Evolutionary conservation across 305 asterid genomes (phyloP).

Genomic region (Lippia alba): DNA sequence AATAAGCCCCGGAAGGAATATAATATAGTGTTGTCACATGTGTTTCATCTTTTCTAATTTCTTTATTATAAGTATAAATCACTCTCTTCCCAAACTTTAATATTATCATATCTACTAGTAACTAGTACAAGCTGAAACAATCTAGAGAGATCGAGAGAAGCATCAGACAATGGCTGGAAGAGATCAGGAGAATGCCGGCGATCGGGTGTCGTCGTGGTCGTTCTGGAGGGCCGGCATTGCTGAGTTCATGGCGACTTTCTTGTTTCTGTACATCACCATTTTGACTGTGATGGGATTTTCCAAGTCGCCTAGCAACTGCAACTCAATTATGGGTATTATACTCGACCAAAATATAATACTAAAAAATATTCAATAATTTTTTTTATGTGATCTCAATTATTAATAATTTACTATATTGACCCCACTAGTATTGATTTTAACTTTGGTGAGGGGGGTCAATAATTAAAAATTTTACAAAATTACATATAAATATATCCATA

Average conservation of each 20-base stretch:
- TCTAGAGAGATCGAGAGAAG: constrained; percentile 23
- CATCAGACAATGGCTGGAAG: constrained; percentile 58
- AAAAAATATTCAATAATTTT: too few species aligned
- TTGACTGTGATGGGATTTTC: constrained; percentile 73
- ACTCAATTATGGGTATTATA: constrained; percentile 64
- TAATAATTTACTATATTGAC: too few species aligned
- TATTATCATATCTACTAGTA: constrained; percentile 24
- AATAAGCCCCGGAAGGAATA: constrained; percentile 16
- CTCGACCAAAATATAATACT: too few species aligned
- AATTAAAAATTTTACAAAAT: too few species aligned
- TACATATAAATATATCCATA: too few species aligned
- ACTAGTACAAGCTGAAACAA: constrained; percentile 18
- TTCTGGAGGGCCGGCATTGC: too few species aligned
- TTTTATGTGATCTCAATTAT: too few species aligned
- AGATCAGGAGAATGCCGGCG: constrained; percentile 85
- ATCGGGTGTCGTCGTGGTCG: constrained; percentile 73
- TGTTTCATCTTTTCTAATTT: constrained; percentile 5
- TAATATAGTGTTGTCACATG: not conserved
- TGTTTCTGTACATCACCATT: constrained; percentile 71
- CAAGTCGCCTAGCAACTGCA: constrained; percentile 56
- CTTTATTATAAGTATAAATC: constrained; percentile 29
- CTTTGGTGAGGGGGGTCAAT: too few species aligned
- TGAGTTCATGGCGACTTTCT: constrained; percentile 46
- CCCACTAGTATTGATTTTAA: too few species aligned
- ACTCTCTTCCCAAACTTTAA: constrained; percentile 3